Conservation (phyloP, 805 yeast genomes). For the Clavispora carvajalis region DNA sequence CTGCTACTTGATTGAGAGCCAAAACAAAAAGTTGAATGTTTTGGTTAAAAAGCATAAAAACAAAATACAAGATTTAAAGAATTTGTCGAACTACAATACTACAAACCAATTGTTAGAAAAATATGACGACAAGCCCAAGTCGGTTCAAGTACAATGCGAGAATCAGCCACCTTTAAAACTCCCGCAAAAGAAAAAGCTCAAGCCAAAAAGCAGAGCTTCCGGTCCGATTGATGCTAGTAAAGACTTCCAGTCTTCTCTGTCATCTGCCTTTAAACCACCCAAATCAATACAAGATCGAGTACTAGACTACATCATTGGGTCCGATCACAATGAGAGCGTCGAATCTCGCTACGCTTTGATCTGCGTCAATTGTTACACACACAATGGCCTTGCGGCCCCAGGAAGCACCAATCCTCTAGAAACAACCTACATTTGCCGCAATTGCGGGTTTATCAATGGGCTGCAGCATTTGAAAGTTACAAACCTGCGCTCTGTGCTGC, state of each 20-base stretch:
- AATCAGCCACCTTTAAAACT: too few species aligned
- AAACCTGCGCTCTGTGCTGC: too few species aligned
- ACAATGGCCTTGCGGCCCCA: conserved; percentile 81
- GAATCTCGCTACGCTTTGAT: conserved; percentile 66
- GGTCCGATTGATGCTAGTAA: background rate
- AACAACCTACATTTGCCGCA: conserved; percentile 59
- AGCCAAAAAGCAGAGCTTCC: background rate
- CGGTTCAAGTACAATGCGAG: background rate
- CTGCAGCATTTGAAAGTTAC: conserved; percentile 2
- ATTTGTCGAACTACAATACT: conserved; percentile 66
- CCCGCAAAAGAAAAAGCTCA: background rate
- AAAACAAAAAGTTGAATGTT: conserved; percentile 15
- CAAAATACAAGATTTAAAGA: conserved; percentile 63
- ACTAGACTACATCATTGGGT: conserved; percentile 35
- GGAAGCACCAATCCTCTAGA: conserved; percentile 44
- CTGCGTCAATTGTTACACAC: conserved; percentile 58
- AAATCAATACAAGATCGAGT: conserved; percentile 29
- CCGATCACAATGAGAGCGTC: conserved; percentile 62
- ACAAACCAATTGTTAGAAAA: conserved; percentile 70
- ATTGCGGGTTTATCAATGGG: conserved; percentile 49
- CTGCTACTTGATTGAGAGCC: conserved; percentile 17
- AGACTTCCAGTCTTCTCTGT: background rate
- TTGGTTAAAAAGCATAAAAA: conserved; percentile 43
- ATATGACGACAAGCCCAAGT: conserved; percentile 25
- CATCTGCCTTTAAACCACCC: background rate